Conservation (phyloP, 768 basidiomycete species). For the Punctularia strigosozonata region DNA sequence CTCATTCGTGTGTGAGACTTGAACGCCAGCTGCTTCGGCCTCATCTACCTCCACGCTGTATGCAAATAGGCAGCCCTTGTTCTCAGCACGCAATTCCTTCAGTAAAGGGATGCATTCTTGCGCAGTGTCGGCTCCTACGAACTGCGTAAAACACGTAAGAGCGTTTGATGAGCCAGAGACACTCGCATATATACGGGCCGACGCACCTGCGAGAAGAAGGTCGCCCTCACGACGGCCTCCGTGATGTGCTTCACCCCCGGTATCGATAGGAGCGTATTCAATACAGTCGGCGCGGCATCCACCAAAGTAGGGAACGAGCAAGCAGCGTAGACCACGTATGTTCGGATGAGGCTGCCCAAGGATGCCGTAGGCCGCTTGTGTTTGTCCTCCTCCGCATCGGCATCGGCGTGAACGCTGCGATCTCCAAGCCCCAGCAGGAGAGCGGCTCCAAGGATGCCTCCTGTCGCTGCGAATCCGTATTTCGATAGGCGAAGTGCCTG, state of each 20-base stretch:
- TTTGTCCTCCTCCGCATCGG: background rate
- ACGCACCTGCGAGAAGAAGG: conserved; percentile 77
- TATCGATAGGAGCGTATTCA: conserved; percentile 46
- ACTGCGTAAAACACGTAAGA: conserved; percentile 28
- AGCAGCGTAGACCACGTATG: conserved; percentile 75
- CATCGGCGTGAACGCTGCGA: no score
- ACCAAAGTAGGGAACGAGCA: conserved; percentile 70
- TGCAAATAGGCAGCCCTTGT: conserved; percentile 67
- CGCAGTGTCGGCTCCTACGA: conserved; percentile 82
- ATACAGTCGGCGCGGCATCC: conserved; percentile 57
- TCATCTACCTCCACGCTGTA: conserved; percentile 85
- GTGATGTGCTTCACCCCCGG: conserved; percentile 49
- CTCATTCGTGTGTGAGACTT: conserved; percentile 7
- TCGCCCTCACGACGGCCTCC: conserved; percentile 57
- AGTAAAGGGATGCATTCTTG: conserved; percentile 57
- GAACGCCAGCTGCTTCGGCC: conserved; percentile 28
- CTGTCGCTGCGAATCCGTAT: no score
- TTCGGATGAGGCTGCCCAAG: conserved; percentile 39
- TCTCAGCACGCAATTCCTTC: conserved; percentile 43
- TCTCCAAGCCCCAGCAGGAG: no score
- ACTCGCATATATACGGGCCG: background rate
- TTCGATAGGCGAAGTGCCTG: no score
- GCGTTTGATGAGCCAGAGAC: background rate
- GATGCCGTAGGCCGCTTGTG: conserved; percentile 5
- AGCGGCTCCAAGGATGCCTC: no score